Base-by-base conservation (phyloP, 768 basidiomycete genomes). In the Kwoniella dendrophila region DNA sequence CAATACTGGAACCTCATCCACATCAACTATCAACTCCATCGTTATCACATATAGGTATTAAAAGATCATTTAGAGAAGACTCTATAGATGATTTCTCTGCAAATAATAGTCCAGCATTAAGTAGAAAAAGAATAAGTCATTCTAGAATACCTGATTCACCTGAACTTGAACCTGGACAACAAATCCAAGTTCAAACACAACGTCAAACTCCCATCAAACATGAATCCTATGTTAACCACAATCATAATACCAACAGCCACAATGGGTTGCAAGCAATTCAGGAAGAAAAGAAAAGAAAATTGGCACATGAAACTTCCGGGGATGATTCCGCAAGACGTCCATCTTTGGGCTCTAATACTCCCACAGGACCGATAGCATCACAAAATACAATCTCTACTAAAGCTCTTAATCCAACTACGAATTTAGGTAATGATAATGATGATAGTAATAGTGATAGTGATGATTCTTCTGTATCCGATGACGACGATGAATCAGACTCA, bases 271-370 rank as follows among this genome's bases (percentile, higher is more conserved):
- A 24, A 0, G 10, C 47, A 12, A 76, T 82, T 86, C 14, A 90
- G 90, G 79, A 81, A 88, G 33, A 89, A 90, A 72, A 89, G 90
- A 22, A 91, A 90, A n/a, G n/a, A n/a, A n/a, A n/a, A n/a, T n/a
- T n/a, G n/a, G n/a, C n/a, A n/a, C n/a, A n/a, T n/a, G n/a, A n/a
- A n/a, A n/a, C n/a, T n/a, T n/a, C n/a, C n/a, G n/a, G n/a, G n/a
- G n/a, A n/a, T n/a, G n/a, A n/a, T n/a, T n/a, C n/a, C n/a, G n/a
- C n/a, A n/a, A n/a, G n/a, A n/a, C n/a, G n/a, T n/a, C n/a, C n/a
- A n/a, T n/a, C n/a, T n/a, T n/a, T n/a, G n/a, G n/a, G n/a, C n/a
- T n/a, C n/a, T n/a, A n/a, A n/a, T n/a, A n/a, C n/a, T n/a, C n/a
- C n/a, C n/a, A n/a, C n/a, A n/a, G n/a, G n/a, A n/a, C n/a, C n/a